Base-by-base conservation (phyloP, 805 yeast genomes). In the Starmerella vitae region DNA sequence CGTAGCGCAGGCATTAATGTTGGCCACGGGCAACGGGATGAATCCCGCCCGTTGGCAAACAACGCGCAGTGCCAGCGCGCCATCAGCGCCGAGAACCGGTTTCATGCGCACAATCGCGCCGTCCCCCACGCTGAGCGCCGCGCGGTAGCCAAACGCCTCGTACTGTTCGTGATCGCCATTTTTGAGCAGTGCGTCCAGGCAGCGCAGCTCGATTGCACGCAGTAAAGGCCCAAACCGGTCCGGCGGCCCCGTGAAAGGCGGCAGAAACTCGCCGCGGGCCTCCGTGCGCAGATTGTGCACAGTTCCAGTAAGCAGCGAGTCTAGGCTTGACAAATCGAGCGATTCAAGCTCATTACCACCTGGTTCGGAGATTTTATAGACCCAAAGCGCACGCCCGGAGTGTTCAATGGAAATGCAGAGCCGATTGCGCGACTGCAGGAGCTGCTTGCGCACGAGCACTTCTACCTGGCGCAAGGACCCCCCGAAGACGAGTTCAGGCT, bases 341-440 rank as follows among this genome's bases (percentile, higher is more conserved):
- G n/a, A 10, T 7, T 10, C 17, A 7, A 10, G 7, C 30, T 27
- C 30, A 12, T n/a, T n/a, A 7, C 10, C 7, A 6, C 14, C 14
- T 6, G n/a, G 7, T n/a, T 8, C 17, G 7, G 17, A 10, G 12
- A 35, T 13, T 7, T 34, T 8, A 28, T 48, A 52, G 2, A 44
- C 42, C 54, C 54, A 52, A n/a, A 52, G 41, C 21, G 49, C 54
- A 14, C 38, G 33, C 8, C 53, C 50, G 4, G 43, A 24, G 1
- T 32, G 30, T 9, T 45, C 25, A 9, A 41, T 38, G n/a, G 51
- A 28, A 6, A 34, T 32, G 18, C 20, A 26, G 8, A 39, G 10
- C 7, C 14, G 13, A 18, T 20, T 14, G 8, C 19, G 8, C 14
- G 29, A 19, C 4, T n/a, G 5, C 5, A 27, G 34, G 22, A 38